Conservation (phyloP, 306 rosid species). For the Cicer pinnatifidum region DNA sequence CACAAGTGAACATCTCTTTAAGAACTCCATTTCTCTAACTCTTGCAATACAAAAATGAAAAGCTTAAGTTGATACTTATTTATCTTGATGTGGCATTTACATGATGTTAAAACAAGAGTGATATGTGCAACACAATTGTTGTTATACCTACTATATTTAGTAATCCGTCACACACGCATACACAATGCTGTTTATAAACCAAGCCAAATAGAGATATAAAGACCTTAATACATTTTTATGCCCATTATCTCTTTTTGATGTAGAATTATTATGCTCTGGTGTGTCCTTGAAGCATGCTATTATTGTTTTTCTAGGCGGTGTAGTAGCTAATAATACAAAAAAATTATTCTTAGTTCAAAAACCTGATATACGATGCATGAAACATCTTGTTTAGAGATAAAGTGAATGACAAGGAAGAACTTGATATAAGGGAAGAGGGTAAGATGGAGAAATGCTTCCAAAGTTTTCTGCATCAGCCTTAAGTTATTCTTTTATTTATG, state of each 20-base stretch:
- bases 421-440: not conserved
- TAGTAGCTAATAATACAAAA: not conserved
- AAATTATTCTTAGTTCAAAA: conserved; percentile 7
- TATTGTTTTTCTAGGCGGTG: conserved; percentile 4
- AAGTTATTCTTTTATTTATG: conserved; percentile 4
- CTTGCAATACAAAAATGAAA: not conserved
- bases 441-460: conserved; percentile 15
- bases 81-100: conserved; percentile 15
- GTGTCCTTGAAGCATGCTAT: conserved; percentile 5
- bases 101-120: conserved; percentile 1
- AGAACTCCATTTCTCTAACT: not conserved
- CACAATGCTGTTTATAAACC: not conserved
- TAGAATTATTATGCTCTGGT: not conserved
- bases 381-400: conserved; percentile 9
- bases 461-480: conserved; percentile 10
- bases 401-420: conserved; percentile 12
- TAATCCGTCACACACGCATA: too few relatives aligned
- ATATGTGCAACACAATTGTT: not conserved
- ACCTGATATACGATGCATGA: not conserved
- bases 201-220: not conserved
- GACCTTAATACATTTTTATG: conserved; percentile 7
- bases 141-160: conserved; percentile 4
- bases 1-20: not conserved
- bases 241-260: not conserved
- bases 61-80: conserved; percentile 8